A percentile compares a stretch with the other conserved stretches of the same genome.
phyloP scores from a whole-genome alignment of 1,139 yeast genomes.

The Oligophagozyma castellii region DNA sequence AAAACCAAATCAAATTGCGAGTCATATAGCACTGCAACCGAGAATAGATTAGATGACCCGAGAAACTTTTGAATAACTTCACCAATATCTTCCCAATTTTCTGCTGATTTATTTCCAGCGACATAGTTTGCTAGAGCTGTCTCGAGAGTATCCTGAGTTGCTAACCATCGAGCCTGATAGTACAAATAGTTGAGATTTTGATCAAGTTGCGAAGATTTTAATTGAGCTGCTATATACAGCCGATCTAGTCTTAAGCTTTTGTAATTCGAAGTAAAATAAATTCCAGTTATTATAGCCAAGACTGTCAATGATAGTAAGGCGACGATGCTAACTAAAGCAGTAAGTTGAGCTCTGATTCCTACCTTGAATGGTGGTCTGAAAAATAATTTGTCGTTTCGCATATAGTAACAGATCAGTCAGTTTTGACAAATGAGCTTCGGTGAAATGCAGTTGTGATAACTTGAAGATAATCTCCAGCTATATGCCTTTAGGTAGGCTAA shows the following conservation, averaged over 20 bases:
- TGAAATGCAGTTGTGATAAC: no score
- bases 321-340: slow-evolving; percentile 63
- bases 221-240: slow-evolving; percentile 61
- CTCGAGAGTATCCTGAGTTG: slow-evolving; percentile 48
- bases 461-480: no score
- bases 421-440: slow-evolving; percentile 1
- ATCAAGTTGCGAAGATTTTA: slow-evolving; percentile 65
- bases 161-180: slow-evolving; percentile 60
- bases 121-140: slow-evolving; percentile 45
- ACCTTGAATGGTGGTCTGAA: slow-evolving; percentile 25
- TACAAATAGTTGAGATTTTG: slow-evolving; percentile 52
- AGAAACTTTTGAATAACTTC: slow-evolving; percentile 30
- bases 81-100: slow-evolving; percentile 32
- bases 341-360: slow-evolving; percentile 49
- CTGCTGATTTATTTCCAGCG: slow-evolving; percentile 54
- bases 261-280: slow-evolving; percentile 57
- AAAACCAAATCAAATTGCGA: slow-evolving; percentile 24
- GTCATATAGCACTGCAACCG: slow-evolving; percentile 2
- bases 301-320: slow-evolving; percentile 64
- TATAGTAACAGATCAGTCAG: no score
- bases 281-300: slow-evolving; percentile 67
- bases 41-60: slow-evolving; percentile 3
- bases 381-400: no score
- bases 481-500: no score
- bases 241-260: slow-evolving; percentile 54